These are phyloP conservation scores for Sinapis alba DNA, from an alignment of 441 rosid genomes.

Conservation along the genomic window DNA sequence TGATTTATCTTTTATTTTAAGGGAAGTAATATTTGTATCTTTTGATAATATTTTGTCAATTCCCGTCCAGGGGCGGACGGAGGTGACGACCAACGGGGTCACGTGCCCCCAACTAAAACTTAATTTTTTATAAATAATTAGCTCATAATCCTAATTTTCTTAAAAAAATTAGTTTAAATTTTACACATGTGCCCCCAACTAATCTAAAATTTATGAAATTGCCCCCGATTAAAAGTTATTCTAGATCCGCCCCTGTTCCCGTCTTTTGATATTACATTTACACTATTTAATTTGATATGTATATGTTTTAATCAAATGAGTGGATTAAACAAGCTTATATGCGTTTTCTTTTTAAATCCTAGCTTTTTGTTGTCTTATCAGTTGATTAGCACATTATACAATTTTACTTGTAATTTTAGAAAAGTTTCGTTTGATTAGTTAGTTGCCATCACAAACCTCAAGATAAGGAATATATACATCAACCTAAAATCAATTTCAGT, in stretches of 20 bases:
- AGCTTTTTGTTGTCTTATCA: conserved; percentile 28
- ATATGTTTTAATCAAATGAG: not conserved
- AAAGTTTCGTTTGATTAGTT: conserved; percentile 12
- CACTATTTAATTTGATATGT: not conserved
- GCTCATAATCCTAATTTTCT: too few species aligned
- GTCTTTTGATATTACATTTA: not conserved
- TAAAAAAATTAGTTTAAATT: too few species aligned
- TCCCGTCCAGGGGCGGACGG: too few species aligned
- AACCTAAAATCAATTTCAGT: not conserved
- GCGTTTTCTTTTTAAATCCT: conserved; percentile 8
- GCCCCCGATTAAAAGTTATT: too few species aligned
- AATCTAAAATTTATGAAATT: too few species aligned
- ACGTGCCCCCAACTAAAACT: too few species aligned
- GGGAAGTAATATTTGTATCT: not conserved
- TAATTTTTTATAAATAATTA: too few species aligned
- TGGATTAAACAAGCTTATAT: conserved; percentile 1
- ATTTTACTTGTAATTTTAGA: not conserved
- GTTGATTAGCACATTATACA: not conserved
- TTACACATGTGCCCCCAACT: too few species aligned
- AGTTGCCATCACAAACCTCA: not conserved
- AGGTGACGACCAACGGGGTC: too few species aligned
- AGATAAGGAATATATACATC: not conserved
- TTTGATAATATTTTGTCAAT: not conserved
- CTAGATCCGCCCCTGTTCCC: too few species aligned
- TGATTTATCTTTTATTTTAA: not conserved